Percentiles rank a stretch among this genome's conserved stretches.
Conservation (phyloP, 2,329 filamentous ascomycete genomes). For the Ophiostoma australiae region DNA sequence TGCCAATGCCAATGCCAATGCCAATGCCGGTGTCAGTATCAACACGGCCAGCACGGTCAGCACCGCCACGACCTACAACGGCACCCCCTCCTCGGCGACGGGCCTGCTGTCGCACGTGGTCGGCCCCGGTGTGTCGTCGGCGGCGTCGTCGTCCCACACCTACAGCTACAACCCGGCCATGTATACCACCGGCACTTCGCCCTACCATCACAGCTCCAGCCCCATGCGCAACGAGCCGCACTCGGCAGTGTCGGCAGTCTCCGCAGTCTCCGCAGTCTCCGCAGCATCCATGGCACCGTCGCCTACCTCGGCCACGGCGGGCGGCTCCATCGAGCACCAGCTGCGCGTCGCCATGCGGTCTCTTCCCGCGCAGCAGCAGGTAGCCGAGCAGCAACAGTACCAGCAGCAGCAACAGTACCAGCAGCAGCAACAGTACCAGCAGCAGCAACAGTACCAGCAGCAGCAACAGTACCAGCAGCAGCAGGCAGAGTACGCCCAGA, state of each 20-base stretch:
- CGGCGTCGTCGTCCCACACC: neutral
- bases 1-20: neutral
- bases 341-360: slow-evolving; percentile 16
- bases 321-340: neutral
- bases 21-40: neutral
- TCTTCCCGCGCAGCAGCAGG: neutral
- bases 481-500: neutral
- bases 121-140: neutral
- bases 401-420: too few relatives aligned
- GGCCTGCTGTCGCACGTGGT: neutral
- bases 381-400: neutral
- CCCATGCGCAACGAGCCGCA: slow-evolving; percentile 21
- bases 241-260: slow-evolving; percentile 21
- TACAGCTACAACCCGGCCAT: slow-evolving; percentile 1
- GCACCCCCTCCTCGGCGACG: neutral
- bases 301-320: slow-evolving; percentile 30
- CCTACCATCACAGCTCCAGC: neutral
- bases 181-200: neutral
- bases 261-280: slow-evolving; percentile 19
- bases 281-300: slow-evolving; percentile 22
- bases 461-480: neutral
- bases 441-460: neutral
- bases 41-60: neutral
- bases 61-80: neutral
- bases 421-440: neutral